A percentile compares a stretch with the other conserved stretches of the same genome.
phyloP scores from a whole-genome alignment of 176 grass and related monocot species.

The Chrysopogon serrulatus region DNA sequence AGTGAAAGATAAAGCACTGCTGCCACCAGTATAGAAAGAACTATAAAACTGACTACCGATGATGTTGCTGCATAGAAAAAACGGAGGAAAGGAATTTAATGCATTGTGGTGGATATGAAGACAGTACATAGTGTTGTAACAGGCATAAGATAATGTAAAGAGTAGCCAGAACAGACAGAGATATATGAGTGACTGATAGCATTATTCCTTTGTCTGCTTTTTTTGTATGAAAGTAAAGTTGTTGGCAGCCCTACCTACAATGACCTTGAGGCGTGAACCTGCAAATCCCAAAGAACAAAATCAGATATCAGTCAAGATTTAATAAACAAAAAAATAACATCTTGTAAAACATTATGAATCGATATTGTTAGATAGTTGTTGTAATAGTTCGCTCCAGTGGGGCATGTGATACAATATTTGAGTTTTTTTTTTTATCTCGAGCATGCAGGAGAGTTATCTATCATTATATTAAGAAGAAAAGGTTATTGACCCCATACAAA shows the following conservation, averaged over 20 bases:
- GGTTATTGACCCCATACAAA: too few relatives aligned
- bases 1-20: neutral
- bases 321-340: neutral
- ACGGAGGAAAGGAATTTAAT: neutral
- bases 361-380: neutral
- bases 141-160: neutral
- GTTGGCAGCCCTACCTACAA: conserved; percentile 23
- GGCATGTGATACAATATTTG: neutral
- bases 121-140: neutral
- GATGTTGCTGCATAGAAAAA: neutral
- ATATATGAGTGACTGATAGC: neutral
- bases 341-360: neutral
- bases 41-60: neutral
- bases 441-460: too few relatives aligned
- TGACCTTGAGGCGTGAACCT: conserved; percentile 26
- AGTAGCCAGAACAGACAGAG: neutral
- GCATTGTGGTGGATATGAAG: neutral
- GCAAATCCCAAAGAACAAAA: neutral
- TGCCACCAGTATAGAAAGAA: neutral
- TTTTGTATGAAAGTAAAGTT: neutral
- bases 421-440: too few relatives aligned
- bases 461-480: too few relatives aligned
- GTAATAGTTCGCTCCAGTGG: neutral
- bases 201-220: neutral
- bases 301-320: conserved; percentile 17